phyloP scores from a whole-genome alignment of 371 early-diverging fungal species.

The Phascolomyces articulosus region DNA sequence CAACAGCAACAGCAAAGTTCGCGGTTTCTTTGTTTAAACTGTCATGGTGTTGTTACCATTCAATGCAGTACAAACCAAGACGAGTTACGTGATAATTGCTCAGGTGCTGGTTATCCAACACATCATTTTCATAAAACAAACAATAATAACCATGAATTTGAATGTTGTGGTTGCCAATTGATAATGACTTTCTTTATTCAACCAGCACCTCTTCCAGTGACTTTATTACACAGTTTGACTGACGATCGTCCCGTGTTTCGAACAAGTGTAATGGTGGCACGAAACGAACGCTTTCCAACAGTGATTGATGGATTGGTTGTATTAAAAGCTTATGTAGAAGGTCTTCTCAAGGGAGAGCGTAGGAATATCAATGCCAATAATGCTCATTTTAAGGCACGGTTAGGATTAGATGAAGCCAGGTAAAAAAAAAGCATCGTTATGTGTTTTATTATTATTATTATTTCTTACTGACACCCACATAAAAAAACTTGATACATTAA shows the following conservation, averaged over 20 bases:
- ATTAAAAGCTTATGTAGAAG: constrained; percentile 30
- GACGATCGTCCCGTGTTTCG: background rate
- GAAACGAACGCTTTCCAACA: constrained; percentile 16
- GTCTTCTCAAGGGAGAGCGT: constrained; percentile 27
- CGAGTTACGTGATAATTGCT: background rate
- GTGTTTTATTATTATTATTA: background rate
- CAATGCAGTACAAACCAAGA: background rate
- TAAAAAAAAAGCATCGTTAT: constrained; percentile 11
- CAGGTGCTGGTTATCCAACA: background rate
- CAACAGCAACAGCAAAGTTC: background rate
- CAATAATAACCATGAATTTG: background rate
- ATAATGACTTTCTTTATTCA: background rate
- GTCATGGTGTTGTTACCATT: background rate
- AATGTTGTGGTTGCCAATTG: constrained; percentile 12
- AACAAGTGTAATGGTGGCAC: background rate
- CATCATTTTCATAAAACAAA: background rate
- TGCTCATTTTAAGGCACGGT: constrained; percentile 24
- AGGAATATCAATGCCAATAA: constrained; percentile 41
- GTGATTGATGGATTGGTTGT: constrained; percentile 28
- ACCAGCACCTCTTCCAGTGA: background rate
- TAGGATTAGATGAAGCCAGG: constrained; percentile 45
- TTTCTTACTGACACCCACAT: too few relatives aligned
- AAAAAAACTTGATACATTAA: too few relatives aligned
- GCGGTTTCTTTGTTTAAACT: background rate
- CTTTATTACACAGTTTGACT: background rate